Evolutionary conservation across 2,329 filamentous ascomycete genomes (phyloP), one percentile per base, ranked within the genome.

Genomic region (Colletotrichum sp.): DNA sequence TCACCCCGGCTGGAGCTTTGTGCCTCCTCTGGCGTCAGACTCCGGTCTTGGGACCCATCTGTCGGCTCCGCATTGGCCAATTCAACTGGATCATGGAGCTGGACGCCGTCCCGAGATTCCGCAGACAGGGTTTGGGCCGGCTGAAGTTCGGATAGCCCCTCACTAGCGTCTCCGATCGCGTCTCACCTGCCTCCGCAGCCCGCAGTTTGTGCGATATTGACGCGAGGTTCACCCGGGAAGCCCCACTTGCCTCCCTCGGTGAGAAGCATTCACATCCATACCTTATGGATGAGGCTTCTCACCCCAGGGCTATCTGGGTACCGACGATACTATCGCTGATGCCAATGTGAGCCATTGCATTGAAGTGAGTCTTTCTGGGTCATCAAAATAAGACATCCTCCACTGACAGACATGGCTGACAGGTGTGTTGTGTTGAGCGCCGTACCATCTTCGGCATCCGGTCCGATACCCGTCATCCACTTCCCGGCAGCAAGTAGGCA

Each of bases 81-180:
- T 76, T 48, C 21, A 30, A 10, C 10, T 24, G 60, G 28, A 18
- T 55, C 38, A 16, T 38, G 75, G 43, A 73, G 64, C 69, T 70
- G 73, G 72, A 69, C 21, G 57, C 58, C 74, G 76, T 74, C 66
- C 74, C 76, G 76, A 76, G 34, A 74, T 76, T 48, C 76, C 76
- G 76, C 66, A 57, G 55, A 21, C 70, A 65, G 30, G 16, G 64
- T 36, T 26, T 36, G n/a, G 6, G 32, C 13, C 71, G 67, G 71
- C 48, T 74, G 48, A 74, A 71, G n/a, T 43, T 65, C 71, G 71
- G 67, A 18, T 61, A 26, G 36, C 57, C 4, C 30, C 28, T 52
- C 24, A n/a, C 32, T 64, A 36, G 65, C 18, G 65, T 48, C 36
- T 32, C 34, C 26, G 34, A 28, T 13, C 4, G 7, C 36, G 32